Percentiles rank a stretch among this genome's conserved stretches.
Evolutionary conservation across 2,329 filamentous ascomycete species (phyloP).

Genomic region (Trichophyton schoenleinii): DNA sequence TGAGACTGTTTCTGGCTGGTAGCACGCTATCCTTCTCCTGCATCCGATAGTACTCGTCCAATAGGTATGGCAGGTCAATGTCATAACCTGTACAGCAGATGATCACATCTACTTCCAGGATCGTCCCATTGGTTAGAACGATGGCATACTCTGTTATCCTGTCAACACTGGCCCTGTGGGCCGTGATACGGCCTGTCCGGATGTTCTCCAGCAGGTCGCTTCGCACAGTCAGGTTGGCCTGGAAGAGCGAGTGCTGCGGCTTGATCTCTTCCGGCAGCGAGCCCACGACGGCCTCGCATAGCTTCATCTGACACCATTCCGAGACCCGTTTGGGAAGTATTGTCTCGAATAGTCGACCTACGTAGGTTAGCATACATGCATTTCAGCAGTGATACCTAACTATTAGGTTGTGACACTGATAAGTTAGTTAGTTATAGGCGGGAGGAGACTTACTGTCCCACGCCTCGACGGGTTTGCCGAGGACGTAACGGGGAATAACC

Average conservation of each 20-base stretch:
- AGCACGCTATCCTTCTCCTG: constrained; percentile 10
- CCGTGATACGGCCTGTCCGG: constrained; percentile 20
- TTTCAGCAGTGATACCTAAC: constrained; percentile 6
- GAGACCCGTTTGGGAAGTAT: constrained; percentile 14
- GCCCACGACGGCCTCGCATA: constrained; percentile 23
- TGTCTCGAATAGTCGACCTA: constrained; percentile 12
- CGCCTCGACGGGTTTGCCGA: constrained; percentile 27
- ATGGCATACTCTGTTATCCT: constrained; percentile 21
- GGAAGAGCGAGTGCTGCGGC: constrained; percentile 25
- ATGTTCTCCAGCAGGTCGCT: constrained; percentile 26
- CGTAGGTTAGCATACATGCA: not conserved
- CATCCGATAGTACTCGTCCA: constrained; percentile 13
- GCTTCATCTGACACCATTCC: constrained; percentile 22
- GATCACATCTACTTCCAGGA: constrained; percentile 23
- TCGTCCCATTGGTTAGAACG: constrained; percentile 19
- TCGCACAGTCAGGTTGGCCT: constrained; percentile 25
- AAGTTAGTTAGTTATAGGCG: too few species aligned
- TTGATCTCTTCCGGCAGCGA: constrained; percentile 21
- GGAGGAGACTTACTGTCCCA: constrained; percentile 23
- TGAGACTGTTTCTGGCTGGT: constrained; percentile 14
- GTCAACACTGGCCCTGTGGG: constrained; percentile 24
- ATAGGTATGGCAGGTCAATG: constrained; percentile 14
- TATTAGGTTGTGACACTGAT: too few species aligned
- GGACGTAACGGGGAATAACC: constrained; percentile 28
- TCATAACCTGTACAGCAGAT: constrained; percentile 26